Conservation (phyloP, 2,329 filamentous ascomycete species). For the Verruconis gallopava region DNA sequence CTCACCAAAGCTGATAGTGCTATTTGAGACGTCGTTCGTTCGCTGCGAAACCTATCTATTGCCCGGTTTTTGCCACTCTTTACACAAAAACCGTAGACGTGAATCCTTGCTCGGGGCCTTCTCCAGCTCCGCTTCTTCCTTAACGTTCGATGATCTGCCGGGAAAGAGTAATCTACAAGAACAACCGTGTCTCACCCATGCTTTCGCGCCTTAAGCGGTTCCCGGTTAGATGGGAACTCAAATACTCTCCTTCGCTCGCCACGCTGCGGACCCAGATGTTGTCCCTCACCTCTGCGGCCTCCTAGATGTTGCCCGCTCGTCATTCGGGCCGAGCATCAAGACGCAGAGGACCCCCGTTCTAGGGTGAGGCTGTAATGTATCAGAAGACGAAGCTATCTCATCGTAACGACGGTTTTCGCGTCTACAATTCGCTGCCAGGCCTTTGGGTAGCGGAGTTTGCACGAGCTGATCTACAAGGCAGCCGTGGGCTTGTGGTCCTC, state of each 20-base stretch:
- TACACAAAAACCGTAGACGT: too few species aligned
- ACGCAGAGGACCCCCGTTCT: too few species aligned
- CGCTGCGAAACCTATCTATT: not conserved
- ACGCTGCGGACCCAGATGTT: too few species aligned
- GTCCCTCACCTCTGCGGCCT: too few species aligned
- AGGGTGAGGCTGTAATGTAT: too few species aligned
- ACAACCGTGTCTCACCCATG: not conserved
- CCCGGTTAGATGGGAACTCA: not conserved
- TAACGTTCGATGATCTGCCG: not conserved
- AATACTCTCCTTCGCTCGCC: too few species aligned
- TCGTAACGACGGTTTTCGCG: too few species aligned
- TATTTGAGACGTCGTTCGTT: not conserved
- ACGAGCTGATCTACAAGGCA: constrained; percentile 1
- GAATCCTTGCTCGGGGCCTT: not conserved
- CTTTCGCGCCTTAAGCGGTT: not conserved
- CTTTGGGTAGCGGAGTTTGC: not conserved
- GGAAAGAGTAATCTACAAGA: not conserved
- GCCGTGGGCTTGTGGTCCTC: not conserved
- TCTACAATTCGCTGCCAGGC: not conserved
- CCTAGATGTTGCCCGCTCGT: too few species aligned
- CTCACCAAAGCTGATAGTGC: not conserved
- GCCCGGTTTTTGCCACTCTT: too few species aligned
- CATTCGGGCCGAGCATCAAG: too few species aligned
- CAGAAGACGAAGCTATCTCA: too few species aligned
- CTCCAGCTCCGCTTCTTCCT: not conserved